phyloP scores from a whole-genome alignment of 1,284 basidiomycete species.

The Earliella scabrosa region DNA sequence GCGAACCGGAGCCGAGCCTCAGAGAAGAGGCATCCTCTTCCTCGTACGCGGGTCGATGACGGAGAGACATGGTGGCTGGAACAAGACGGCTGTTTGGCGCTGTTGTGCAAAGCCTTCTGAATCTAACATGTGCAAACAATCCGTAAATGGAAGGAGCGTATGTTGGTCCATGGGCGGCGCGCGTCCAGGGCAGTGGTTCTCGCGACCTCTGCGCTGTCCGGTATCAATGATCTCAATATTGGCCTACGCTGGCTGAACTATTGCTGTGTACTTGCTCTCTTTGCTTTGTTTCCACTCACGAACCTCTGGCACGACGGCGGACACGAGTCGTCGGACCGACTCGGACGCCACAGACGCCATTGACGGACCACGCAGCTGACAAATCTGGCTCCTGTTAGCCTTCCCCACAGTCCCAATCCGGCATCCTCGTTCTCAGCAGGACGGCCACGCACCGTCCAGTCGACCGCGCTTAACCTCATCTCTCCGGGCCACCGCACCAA shows the following conservation, averaged over 20 bases:
- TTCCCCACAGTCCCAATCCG: conserved; percentile 13
- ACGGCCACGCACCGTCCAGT: conserved; percentile 10
- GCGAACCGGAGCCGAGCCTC: conserved; percentile 66
- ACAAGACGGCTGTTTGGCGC: conserved; percentile 23
- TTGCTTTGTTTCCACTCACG: neutral
- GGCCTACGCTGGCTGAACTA: neutral
- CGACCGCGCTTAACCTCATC: conserved; percentile 16
- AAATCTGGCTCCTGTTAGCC: conserved; percentile 19
- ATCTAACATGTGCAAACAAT: conserved; percentile 33
- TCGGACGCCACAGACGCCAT: conserved; percentile 1
- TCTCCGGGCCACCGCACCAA: conserved; percentile 12
- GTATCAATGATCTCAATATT: neutral
- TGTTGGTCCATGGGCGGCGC: neutral
- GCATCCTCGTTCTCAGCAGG: conserved; percentile 6
- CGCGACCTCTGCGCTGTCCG: neutral
- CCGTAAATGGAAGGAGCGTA: neutral
- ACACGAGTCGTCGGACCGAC: neutral
- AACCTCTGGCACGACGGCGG: neutral
- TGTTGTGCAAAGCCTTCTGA: conserved; percentile 33
- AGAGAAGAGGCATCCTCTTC: conserved; percentile 74
- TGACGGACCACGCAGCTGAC: conserved; percentile 12
- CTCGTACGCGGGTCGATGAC: conserved; percentile 57
- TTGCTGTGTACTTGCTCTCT: neutral
- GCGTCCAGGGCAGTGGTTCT: conserved; percentile 5
- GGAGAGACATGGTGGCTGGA: conserved; percentile 45